Conservation (phyloP, 1,284 basidiomycete genomes). For the Melampsora americana region DNA sequence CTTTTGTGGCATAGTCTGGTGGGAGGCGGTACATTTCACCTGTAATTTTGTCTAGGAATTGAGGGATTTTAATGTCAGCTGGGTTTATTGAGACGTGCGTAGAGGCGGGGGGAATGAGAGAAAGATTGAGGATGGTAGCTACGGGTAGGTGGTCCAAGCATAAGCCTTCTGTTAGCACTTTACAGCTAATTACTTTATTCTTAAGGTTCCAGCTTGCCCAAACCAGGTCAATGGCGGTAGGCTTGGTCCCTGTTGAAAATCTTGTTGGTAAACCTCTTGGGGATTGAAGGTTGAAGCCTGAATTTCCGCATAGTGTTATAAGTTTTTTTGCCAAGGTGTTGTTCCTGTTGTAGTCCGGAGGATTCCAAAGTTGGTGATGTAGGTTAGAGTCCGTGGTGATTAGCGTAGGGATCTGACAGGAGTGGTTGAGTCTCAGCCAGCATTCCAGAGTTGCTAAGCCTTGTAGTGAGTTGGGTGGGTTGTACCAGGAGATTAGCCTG, state of each 20-base stretch:
- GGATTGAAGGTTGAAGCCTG: background rate
- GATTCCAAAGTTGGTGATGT: slow-evolving; percentile 6
- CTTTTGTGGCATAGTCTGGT: too few species aligned
- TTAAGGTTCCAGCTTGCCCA: slow-evolving; percentile 6
- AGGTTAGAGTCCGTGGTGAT: slow-evolving; percentile 4
- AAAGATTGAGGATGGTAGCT: background rate
- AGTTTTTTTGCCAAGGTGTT: background rate
- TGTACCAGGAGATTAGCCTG: background rate
- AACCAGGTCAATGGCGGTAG: slow-evolving; percentile 4
- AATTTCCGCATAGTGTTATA: background rate
- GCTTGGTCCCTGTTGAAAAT: background rate
- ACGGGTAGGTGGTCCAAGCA: slow-evolving; percentile 6
- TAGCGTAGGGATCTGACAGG: background rate
- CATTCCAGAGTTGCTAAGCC: background rate
- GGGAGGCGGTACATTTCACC: background rate
- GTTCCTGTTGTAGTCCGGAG: background rate
- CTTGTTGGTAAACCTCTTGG: slow-evolving; percentile 9
- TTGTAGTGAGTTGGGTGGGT: slow-evolving; percentile 7
- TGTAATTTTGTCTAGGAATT: background rate
- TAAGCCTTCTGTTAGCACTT: background rate
- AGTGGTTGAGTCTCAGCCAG: background rate
- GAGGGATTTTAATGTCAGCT: background rate
- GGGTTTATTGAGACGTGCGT: background rate
- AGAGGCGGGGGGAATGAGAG: too few species aligned
- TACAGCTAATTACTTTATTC: background rate